Evolutionary conservation across 345 rosid species (phyloP), one percentile per base, ranked within the genome.

Genomic region (Populus deltoides): DNA sequence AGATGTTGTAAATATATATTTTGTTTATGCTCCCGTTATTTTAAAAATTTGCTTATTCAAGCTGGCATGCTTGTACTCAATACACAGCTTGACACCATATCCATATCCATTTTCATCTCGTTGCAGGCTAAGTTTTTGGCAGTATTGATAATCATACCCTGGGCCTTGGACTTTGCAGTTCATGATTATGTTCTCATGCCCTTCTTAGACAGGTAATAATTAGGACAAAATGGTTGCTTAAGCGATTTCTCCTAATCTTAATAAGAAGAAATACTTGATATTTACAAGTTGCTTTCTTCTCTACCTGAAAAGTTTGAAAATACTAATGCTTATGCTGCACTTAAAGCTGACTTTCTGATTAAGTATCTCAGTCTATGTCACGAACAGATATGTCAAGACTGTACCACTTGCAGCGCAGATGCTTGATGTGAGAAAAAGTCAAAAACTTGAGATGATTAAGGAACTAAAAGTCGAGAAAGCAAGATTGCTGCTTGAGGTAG

Each of bases 171-270:
- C 86, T 90, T 91, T 86, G 81, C 88, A 70, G 97, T 93, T 74
- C 99, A 95, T 85, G 97, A 95, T 83, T 95, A 90, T 83, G 86
- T 95, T 68, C 94, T 95, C 68, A 87, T 95, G 99, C 98, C 99
- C 18, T 93, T 95, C 65, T 83, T 92, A 76, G 98, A 93, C 92
- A 93, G 99, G 99, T 92, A 82, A 84, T 74, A 38, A 38, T 73
- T 66, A 47, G 38, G 62, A 41, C 57, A 68, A 2, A 38, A 18
- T 27, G 18, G 35, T 71, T 68, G 22, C 10, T 53, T 53, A 18
- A 53, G 59, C 1, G 9, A 53, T 20, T 17, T 53, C 59, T 53
- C 24, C 59, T 53, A 53, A 53, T 53, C 24, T 53, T 18, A 53
- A 53, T 7, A 53, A 7, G 8, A 53, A 53, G 24, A 53, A 53